Base-by-base conservation (phyloP, 2,329 filamentous ascomycete species). In the Alternaria burnsii region DNA sequence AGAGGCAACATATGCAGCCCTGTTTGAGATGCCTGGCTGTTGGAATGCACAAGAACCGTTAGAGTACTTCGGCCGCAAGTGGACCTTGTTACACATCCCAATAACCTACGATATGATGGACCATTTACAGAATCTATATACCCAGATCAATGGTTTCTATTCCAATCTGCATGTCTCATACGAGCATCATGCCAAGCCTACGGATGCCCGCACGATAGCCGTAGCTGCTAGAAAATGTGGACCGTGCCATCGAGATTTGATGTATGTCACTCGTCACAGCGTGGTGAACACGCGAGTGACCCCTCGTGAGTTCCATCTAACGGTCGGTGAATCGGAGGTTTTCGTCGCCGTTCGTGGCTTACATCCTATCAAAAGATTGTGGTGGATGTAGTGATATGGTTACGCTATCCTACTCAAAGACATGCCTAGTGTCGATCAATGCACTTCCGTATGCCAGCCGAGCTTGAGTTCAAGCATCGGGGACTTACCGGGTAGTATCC, bases 191-290 rank as follows among this genome's bases (percentile, higher is more conserved):
- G 57, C 57, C 57, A 59, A 59, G 46, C 55, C 48, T 55, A 70
- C 62, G 65, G 61, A 59, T 67, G 61, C 66, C 69, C 68, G 67
- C 65, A 67, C 55, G 44, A 59, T 43, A 58, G 44, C 62, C 59
- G 68, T 64, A 54, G 42, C 30, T 47, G 48, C 32, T 38, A 20
- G 20, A n/a, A 28, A 42, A 40, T 22, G 30, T 63, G 66, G 62
- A 59, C 67, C 63, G 65, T 71, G 64, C 68, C 32, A 62, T 66
- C 65, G 67, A 66, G 62, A 41, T 59, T 58, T 40, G 55, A 22
- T 46, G 58, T 58, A n/a, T 46, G 34, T 26, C 54, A 59, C 32
- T 47, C 32, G 12, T 48, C 28, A 40, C 26, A 28, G 54, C 22
- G 28, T 55, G 47, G 51, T 43, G 43, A 51, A 41, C 44, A 30